Conservation (phyloP, 305 asterid species). For the Coffea humblotiana region DNA sequence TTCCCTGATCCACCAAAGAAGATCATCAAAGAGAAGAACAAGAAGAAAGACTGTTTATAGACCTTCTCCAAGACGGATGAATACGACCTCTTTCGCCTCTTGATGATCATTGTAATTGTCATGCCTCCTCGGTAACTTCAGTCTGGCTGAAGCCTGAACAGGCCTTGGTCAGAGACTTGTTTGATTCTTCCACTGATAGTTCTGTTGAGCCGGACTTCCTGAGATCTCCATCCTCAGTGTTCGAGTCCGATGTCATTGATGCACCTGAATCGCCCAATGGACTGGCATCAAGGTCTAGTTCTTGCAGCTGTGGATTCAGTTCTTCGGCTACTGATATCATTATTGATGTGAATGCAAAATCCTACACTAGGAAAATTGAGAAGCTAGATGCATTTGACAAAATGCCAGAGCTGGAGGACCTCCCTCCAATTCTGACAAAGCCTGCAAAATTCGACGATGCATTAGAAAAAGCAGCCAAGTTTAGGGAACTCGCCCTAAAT, state of each 20-base stretch:
- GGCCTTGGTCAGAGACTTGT: not conserved
- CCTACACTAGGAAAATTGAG: constrained; percentile 11
- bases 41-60: constrained; percentile 51
- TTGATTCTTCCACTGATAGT: constrained; percentile 11
- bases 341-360: constrained; percentile 42
- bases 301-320: constrained; percentile 39
- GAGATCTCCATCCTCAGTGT: constrained; percentile 41
- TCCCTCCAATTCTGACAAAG: constrained; percentile 68
- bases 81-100: not conserved
- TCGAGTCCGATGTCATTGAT: constrained; percentile 32
- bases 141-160: not conserved
- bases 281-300: constrained; percentile 31
- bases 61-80: constrained; percentile 52
- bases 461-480: not conserved
- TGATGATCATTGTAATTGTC: constrained; percentile 11
- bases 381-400: constrained; percentile 26
- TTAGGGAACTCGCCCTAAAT: not conserved
- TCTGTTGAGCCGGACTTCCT: constrained; percentile 33
- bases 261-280: constrained; percentile 14
- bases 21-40: constrained; percentile 42
- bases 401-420: constrained; percentile 41
- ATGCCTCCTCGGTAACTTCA: not conserved
- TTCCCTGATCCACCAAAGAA: constrained; percentile 48
- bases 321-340: constrained; percentile 60
- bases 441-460: constrained; percentile 21